Base-by-base conservation (phyloP, 495 filamentous ascomycete species). In the Penicillium arizonense region DNA sequence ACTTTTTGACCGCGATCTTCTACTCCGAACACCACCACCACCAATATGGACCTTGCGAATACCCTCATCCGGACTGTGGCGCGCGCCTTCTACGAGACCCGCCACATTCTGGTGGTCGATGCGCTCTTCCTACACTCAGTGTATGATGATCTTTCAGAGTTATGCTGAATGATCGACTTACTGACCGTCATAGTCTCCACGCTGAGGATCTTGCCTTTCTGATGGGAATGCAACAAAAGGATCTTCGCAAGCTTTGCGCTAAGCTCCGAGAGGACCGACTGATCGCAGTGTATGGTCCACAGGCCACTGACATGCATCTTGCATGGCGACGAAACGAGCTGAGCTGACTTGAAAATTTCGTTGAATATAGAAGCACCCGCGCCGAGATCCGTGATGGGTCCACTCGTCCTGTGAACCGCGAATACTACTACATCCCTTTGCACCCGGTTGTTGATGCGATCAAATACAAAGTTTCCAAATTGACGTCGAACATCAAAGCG, bases 391-490 rank as follows among this genome's bases (percentile, higher is more conserved):
- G 84, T 40, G 87, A 90, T 54, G 90, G 89, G 28, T 87, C 90
- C 38, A 86, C 88, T 53, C 87, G 90, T 10, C 87, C 90, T 3
- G 82, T 87, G 38, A 88, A 86, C 62, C 83, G 88, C 38, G 96
- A 92, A 45, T 97, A 96, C 75, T 99, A 95, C 73, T 99, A 88
- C 73, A 90, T 99, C 72, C 90, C 96, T 63, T 91, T 94, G 60
- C 90, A 93, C 47, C 89, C 88, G 34, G 89, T 91, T 49, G 88
- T 99, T 67, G 94, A 99, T 69, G 91, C 91, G 12, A 91, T 96
- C 76, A 99, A 99, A 63, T 99, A 87, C 76, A 87, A 89, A 57
- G 85, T 96, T 47, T 90, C 90, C 66, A 82, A 83, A 44, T 76
- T 96, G 51, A 90, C 90, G 47, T 87, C 90, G 64, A 84, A 83